Evolutionary conservation across 345 rosid species (phyloP).

Genomic region (Trapa incisa): DNA sequence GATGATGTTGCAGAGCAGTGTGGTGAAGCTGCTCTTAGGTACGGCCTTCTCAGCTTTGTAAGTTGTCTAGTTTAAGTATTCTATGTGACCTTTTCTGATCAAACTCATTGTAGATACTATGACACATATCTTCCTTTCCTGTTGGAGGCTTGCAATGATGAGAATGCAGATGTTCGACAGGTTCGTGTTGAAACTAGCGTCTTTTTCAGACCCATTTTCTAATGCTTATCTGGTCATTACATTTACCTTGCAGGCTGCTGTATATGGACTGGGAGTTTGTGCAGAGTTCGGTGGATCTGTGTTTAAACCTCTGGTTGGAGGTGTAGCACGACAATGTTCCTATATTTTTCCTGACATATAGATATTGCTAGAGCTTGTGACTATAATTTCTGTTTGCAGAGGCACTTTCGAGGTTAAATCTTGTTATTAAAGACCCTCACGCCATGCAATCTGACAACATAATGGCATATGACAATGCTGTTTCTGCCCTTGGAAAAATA

Average conservation of each 20-base stretch:
- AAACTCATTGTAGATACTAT: slow-evolving; percentile 51
- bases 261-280: slow-evolving; percentile 98
- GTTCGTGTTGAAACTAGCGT: slow-evolving; percentile 18
- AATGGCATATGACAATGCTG: slow-evolving; percentile 99
- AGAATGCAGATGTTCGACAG: slow-evolving; percentile 91
- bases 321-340: slow-evolving; percentile 14
- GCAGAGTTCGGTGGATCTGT: slow-evolving; percentile 87
- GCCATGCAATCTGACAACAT: slow-evolving; percentile 78
- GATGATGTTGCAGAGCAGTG: slow-evolving; percentile 99
- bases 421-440: slow-evolving; percentile 67
- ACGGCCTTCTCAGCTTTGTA: slow-evolving; percentile 11
- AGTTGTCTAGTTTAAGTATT: slow-evolving; percentile 7
- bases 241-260: slow-evolving; percentile 68
- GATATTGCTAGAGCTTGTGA: slow-evolving; percentile 12
- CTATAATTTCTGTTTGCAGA: slow-evolving; percentile 36
- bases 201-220: slow-evolving; percentile 5
- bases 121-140: slow-evolving; percentile 92
- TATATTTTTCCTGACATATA: not conserved
- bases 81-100: slow-evolving; percentile 8
- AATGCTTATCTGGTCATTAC: slow-evolving; percentile 5
- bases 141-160: slow-evolving; percentile 97
- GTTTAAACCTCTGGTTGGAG: slow-evolving; percentile 93
- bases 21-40: slow-evolving; percentile 87
- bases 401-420: slow-evolving; percentile 88
- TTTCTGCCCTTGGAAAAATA: slow-evolving; percentile 95